A percentile compares a stretch with the other conserved stretches of the same genome.
These are phyloP conservation scores for Amanita pseudoporphyria DNA, from an alignment of 768 basidiomycete species.

Conservation along the genomic window DNA sequence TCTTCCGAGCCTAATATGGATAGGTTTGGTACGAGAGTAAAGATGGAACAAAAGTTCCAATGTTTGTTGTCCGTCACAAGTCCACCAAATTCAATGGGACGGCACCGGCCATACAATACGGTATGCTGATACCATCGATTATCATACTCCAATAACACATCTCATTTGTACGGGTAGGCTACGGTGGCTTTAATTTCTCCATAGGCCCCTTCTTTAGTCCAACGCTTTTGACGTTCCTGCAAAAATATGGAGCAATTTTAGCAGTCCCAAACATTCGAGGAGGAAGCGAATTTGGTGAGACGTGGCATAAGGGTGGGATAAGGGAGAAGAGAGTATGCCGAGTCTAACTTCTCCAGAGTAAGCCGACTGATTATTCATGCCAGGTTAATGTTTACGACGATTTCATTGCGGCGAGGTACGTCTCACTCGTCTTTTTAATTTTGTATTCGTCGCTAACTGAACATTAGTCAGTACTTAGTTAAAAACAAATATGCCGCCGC, in stretches of 20 bases:
- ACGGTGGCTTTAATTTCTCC: slow-evolving; percentile 73
- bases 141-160: not conserved
- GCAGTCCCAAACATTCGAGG: slow-evolving; percentile 55
- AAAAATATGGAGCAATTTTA: slow-evolving; percentile 58
- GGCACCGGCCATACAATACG: slow-evolving; percentile 71
- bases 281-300: slow-evolving; percentile 73
- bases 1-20: not conserved
- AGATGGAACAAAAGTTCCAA: slow-evolving; percentile 74
- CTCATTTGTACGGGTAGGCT: slow-evolving; percentile 31
- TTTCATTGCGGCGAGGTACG: slow-evolving; percentile 74
- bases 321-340: slow-evolving; percentile 54
- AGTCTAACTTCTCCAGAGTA: slow-evolving; percentile 1
- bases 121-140: slow-evolving; percentile 22
- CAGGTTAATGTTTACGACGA: slow-evolving; percentile 74
- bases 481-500: slow-evolving; percentile 57
- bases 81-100: slow-evolving; percentile 62
- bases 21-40: slow-evolving; percentile 73
- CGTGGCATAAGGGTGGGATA: slow-evolving; percentile 73
- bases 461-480: slow-evolving; percentile 56
- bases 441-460: not conserved
- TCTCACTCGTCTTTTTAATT: slow-evolving; percentile 4
- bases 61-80: slow-evolving; percentile 79
- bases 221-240: slow-evolving; percentile 61
- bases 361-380: slow-evolving; percentile 1
- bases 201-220: slow-evolving; percentile 68